Evolutionary conservation across 1,139 yeast genomes (phyloP).

Genomic region (Ashbya aceris): DNA sequence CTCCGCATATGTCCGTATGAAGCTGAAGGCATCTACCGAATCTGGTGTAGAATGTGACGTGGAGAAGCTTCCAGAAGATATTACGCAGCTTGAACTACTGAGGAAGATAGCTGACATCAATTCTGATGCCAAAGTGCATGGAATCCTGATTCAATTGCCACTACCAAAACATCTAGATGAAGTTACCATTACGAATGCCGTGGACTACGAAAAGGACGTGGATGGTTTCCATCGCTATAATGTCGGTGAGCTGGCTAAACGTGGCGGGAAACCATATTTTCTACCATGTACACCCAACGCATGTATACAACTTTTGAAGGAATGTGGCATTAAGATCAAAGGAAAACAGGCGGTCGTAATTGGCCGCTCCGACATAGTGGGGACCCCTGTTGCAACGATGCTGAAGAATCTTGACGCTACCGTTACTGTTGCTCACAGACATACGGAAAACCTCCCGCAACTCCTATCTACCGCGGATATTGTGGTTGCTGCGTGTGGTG

Average conservation of each 20-base stretch:
- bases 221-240: constrained; percentile 73
- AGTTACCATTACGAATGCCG: constrained; percentile 58
- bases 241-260: constrained; percentile 66
- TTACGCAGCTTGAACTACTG: constrained; percentile 48
- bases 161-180: constrained; percentile 64
- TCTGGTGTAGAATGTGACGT: constrained; percentile 55
- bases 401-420: constrained; percentile 66
- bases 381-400: constrained; percentile 69
- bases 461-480: constrained; percentile 56
- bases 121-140: constrained; percentile 56
- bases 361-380: constrained; percentile 78
- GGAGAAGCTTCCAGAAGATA: constrained; percentile 47
- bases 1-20: constrained; percentile 66
- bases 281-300: constrained; percentile 80
- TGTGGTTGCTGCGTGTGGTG: constrained; percentile 70
- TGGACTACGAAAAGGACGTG: constrained; percentile 60
- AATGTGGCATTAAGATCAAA: constrained; percentile 47
- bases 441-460: constrained; percentile 44
- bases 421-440: constrained; percentile 63
- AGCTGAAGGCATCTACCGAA: constrained; percentile 61
- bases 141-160: constrained; percentile 65
- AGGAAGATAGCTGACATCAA: constrained; percentile 49
- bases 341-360: constrained; percentile 72
- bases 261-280: constrained; percentile 61
- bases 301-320: constrained; percentile 55